Percentiles rank a stretch among this genome's conserved stretches.
phyloP scores from a whole-genome alignment of 1,284 basidiomycete species.

The Volvariella surrecta region DNA sequence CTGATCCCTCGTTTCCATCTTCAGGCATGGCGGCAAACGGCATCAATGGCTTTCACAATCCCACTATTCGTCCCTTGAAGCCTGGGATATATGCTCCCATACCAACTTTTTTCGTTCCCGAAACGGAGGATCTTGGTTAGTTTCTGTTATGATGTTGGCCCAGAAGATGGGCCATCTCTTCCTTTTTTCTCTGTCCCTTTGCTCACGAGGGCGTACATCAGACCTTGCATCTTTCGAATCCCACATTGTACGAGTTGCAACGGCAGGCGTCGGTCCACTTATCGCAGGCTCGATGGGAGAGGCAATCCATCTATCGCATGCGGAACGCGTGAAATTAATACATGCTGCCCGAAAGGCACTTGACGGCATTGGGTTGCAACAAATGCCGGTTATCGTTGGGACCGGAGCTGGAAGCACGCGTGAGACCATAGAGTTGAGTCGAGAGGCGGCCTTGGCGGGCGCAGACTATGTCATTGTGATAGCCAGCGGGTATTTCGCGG shows the following conservation, averaged over 20 bases:
- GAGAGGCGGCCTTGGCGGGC: conserved; percentile 71
- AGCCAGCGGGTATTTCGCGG: conserved; percentile 79
- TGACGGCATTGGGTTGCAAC: conserved; percentile 51
- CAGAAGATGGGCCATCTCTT: neutral
- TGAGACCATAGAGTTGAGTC: conserved; percentile 67
- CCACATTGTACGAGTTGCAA: conserved; percentile 67
- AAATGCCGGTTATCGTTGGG: conserved; percentile 72
- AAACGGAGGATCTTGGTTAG: conserved; percentile 77
- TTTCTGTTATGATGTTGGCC: conserved; percentile 6
- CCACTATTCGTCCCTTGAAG: conserved; percentile 44
- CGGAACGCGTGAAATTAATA: conserved; percentile 67
- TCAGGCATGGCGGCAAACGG: conserved; percentile 32
- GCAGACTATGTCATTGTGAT: conserved; percentile 86
- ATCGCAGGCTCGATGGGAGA: conserved; percentile 82
- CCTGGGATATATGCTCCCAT: conserved; percentile 82
- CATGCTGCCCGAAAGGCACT: conserved; percentile 64
- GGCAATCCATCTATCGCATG: conserved; percentile 70
- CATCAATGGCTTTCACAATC: conserved; percentile 17
- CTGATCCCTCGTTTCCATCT: conserved; percentile 5
- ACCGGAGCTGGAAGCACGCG: conserved; percentile 78
- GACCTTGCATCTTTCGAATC: conserved; percentile 66
- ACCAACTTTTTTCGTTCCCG: conserved; percentile 75
- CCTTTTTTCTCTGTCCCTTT: conserved; percentile 4
- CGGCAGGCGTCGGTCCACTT: conserved; percentile 69
- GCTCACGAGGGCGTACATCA: no score